These are phyloP conservation scores for Plectosphaerella cucumerina DNA, from an alignment of 2,329 filamentous ascomycete genomes.

Conservation along the genomic window DNA sequence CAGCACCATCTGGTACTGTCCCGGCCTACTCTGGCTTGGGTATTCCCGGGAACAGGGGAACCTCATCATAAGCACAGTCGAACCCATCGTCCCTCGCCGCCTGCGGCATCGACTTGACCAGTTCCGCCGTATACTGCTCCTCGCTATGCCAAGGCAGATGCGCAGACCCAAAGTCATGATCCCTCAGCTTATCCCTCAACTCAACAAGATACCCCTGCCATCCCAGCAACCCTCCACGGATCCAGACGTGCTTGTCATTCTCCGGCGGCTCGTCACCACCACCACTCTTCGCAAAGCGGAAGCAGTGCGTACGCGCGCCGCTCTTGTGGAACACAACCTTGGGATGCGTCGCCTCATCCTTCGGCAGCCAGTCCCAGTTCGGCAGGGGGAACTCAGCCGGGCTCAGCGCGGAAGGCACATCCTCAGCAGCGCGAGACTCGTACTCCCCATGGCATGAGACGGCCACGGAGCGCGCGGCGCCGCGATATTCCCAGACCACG, in stretches of 20 bases:
- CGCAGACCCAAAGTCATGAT: background rate
- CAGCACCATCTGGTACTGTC: too few species aligned
- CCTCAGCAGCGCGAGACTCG: constrained; percentile 14
- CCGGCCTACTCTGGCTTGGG: too few species aligned
- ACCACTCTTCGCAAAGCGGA: constrained; percentile 23
- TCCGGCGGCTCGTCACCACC: constrained; percentile 19
- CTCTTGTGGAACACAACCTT: constrained; percentile 36
- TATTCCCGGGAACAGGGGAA: background rate
- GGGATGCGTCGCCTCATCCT: constrained; percentile 22
- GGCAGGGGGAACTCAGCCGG: background rate
- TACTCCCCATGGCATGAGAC: constrained; percentile 27
- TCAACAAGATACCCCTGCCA: background rate
- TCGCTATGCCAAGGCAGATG: background rate
- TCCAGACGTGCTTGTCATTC: constrained; percentile 30
- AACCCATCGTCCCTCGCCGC: background rate
- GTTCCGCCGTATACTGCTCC: background rate
- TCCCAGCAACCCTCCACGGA: constrained; percentile 14
- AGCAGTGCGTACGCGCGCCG: constrained; percentile 25
- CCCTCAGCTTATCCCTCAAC: background rate
- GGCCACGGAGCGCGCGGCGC: constrained; percentile 20
- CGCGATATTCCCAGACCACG: constrained; percentile 23
- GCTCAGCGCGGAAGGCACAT: constrained; percentile 15
- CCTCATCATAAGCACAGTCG: background rate
- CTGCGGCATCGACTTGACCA: background rate
- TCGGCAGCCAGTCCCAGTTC: background rate